Percentiles rank a stretch among this genome's conserved stretches.
Conservation (phyloP, 768 basidiomycete genomes). For the Tylopilus plumbeoviolaceoides region DNA sequence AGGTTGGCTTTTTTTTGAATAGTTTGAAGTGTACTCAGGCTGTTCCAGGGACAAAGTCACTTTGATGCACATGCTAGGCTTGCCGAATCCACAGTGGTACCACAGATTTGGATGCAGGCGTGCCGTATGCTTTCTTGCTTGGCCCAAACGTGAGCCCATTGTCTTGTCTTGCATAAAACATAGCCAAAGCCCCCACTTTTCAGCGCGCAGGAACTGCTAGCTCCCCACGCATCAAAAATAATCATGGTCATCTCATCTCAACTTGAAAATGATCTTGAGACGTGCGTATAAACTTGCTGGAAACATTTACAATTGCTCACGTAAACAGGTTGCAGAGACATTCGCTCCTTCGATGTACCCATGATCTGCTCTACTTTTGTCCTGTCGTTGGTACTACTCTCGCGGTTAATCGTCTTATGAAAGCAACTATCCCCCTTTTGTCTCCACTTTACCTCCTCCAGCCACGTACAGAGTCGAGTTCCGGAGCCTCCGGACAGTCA, state of each 20-base stretch:
- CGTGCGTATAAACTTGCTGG: slow-evolving; percentile 36
- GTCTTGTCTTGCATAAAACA: not conserved
- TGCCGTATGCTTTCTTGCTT: slow-evolving; percentile 50
- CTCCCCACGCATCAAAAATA: slow-evolving; percentile 53
- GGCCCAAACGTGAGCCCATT: slow-evolving; percentile 41
- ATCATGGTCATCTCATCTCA: slow-evolving; percentile 51
- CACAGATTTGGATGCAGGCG: slow-evolving; percentile 48
- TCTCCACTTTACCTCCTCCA: slow-evolving; percentile 44
- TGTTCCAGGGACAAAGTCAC: slow-evolving; percentile 42
- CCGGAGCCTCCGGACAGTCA: slow-evolving; percentile 23
- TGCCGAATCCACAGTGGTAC: slow-evolving; percentile 47
- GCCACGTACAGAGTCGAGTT: slow-evolving; percentile 27
- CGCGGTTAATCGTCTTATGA: slow-evolving; percentile 50
- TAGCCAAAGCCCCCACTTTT: not conserved
- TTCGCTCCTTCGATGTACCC: slow-evolving; percentile 43
- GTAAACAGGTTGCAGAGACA: slow-evolving; percentile 35
- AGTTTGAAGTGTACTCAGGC: slow-evolving; percentile 5
- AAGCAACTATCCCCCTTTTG: slow-evolving; percentile 48
- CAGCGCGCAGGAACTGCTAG: slow-evolving; percentile 53
- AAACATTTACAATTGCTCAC: slow-evolving; percentile 4
- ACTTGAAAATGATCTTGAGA: slow-evolving; percentile 50
- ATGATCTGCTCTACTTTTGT: slow-evolving; percentile 40
- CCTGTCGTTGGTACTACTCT: slow-evolving; percentile 46
- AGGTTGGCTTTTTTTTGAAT: slow-evolving; percentile 32
- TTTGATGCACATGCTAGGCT: slow-evolving; percentile 47